Evolutionary conservation across 305 asterid genomes (phyloP), one percentile per base, ranked within the genome.

Genomic region (Fraxinus velutina): DNA sequence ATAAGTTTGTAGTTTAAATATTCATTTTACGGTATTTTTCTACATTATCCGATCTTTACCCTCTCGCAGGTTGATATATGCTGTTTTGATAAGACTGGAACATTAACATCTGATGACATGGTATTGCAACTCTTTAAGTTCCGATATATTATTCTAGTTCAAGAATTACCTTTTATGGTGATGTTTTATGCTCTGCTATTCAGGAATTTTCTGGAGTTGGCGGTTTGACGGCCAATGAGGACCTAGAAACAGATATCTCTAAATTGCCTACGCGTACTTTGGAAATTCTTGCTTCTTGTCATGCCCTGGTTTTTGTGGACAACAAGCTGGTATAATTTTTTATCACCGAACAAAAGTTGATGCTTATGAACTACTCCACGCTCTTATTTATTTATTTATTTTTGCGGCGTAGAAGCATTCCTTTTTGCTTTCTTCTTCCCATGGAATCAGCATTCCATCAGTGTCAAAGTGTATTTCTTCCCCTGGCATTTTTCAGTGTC

Each of bases 31-130:
- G 44, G 78, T 12, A 60, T 32, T 75, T 78, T 74, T 84, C 27
- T 78, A 77, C 66, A 22, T 86, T 83, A 32, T 83, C 84, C 85
- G 81, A 81, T 80, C 73, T 82, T 36, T 85, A 85, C 47, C 24
- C 6, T 34, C 84, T 71, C 82, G 79, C 92, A 94, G 99, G 99
- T 96, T 89, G 98, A 96, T 90, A 92, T 96, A 79, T 96, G 99
- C 89, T 96, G 98, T 90, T 96, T 94, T 86, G 99, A 96, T 81
- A 96, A 94, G 88, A 96, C 98, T 8, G 98, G 99, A 81, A 96
- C 98, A 6, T 88, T 96, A 73, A 96, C 99, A 81, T 96, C 99
- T 75, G 98, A 96, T 92, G 98, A 96, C 93, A 96, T 96, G 99
- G 98, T 96, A 89, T 82, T 88, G 42, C 34, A 76, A 33, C 84